phyloP scores from a whole-genome alignment of 2,329 filamentous ascomycete species.

The Ilyonectria mors-panacis region DNA sequence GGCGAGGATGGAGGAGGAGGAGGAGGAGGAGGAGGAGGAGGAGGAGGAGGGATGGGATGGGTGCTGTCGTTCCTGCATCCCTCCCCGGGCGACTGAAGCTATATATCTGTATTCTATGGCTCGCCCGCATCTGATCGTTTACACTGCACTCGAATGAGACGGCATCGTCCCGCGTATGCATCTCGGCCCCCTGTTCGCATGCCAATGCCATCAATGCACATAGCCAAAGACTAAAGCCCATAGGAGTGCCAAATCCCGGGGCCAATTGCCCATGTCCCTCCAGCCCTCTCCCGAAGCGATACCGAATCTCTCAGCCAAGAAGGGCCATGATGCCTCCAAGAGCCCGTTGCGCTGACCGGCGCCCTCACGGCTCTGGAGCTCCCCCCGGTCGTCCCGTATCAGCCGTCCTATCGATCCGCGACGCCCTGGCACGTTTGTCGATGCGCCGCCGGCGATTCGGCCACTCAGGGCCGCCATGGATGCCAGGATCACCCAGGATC shows the following conservation, averaged over 20 bases:
- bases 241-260: constrained; percentile 24
- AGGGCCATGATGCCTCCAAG: not conserved
- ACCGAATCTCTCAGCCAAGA: constrained; percentile 11
- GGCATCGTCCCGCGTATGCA: not conserved
- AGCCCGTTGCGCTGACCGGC: constrained; percentile 10
- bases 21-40: not conserved
- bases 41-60: not conserved
- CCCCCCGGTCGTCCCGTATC: constrained; percentile 13
- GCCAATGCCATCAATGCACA: not conserved
- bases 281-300: constrained; percentile 11
- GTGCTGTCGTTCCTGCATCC: not conserved
- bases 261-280: constrained; percentile 2
- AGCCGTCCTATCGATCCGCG: constrained; percentile 45
- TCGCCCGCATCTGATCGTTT: constrained; percentile 8
- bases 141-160: not conserved
- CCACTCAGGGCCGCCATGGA: constrained; percentile 12
- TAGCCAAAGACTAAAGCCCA: constrained; percentile 20
- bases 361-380: not conserved
- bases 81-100: not conserved
- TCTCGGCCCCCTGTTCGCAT: not conserved
- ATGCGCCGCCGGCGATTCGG: constrained; percentile 38
- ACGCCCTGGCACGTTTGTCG: constrained; percentile 46
- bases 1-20: not conserved
- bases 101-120: constrained; percentile 17
- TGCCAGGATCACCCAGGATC: not conserved